These are phyloP conservation scores for Metarhizium robertsii DNA, from an alignment of 2,329 filamentous ascomycete species.

Conservation along the genomic window DNA sequence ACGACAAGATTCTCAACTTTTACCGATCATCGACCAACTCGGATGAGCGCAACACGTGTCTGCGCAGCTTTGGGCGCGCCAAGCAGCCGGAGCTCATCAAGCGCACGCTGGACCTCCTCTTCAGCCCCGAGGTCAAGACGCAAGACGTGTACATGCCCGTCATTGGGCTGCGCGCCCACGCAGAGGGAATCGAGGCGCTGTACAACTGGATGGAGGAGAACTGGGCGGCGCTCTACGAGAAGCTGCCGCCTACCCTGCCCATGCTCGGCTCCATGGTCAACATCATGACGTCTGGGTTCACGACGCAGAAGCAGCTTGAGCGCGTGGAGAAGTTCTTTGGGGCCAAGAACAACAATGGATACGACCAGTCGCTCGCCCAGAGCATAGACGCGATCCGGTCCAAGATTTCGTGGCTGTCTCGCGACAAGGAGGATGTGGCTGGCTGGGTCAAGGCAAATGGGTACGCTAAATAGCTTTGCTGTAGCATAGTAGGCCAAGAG, in stretches of 20 bases:
- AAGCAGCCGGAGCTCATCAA: conserved; percentile 72
- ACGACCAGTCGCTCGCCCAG: conserved; percentile 83
- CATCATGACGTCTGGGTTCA: conserved; percentile 75
- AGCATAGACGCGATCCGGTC: conserved; percentile 75
- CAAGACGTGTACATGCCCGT: conserved; percentile 92
- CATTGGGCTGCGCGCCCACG: conserved; percentile 65
- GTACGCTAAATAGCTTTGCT: conserved; percentile 5
- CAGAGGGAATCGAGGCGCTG: conserved; percentile 68
- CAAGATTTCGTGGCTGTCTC: conserved; percentile 41
- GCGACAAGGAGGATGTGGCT: conserved; percentile 16
- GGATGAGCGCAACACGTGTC: conserved; percentile 85
- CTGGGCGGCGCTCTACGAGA: conserved; percentile 76
- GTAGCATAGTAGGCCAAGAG: neutral
- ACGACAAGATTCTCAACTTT: conserved; percentile 65
- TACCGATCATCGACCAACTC: conserved; percentile 60
- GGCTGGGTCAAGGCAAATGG: conserved; percentile 16
- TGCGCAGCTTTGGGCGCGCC: conserved; percentile 73
- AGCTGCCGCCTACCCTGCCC: conserved; percentile 74
- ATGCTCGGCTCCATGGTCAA: conserved; percentile 80
- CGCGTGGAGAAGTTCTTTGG: conserved; percentile 75
- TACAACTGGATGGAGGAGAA: conserved; percentile 79
- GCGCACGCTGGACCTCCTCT: conserved; percentile 65
- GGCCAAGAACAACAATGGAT: conserved; percentile 72
- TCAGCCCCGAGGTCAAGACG: conserved; percentile 77
- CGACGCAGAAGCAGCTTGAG: conserved; percentile 63